Evolutionary conservation across 192 early-diverging fungal genomes (phyloP).

Genomic region (Nowakowskiella sp.): DNA sequence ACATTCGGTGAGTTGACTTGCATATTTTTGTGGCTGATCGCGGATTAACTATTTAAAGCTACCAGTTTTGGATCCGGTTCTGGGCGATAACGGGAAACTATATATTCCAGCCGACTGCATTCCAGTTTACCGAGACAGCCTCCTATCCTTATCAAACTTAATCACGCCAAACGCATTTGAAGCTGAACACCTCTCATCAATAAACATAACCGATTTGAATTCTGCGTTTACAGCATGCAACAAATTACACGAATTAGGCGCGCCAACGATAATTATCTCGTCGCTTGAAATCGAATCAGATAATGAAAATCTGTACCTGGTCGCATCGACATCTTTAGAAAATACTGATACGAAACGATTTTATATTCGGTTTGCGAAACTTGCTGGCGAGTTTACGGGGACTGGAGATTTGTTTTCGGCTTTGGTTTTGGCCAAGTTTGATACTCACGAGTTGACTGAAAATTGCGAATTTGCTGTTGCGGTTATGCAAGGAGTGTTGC

Average conservation of each 20-base stretch:
- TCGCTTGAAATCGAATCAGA: slow-evolving; percentile 33
- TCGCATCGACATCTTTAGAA: slow-evolving; percentile 27
- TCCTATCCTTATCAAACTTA: slow-evolving; percentile 61
- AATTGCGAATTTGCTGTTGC: slow-evolving; percentile 64
- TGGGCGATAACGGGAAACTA: slow-evolving; percentile 78
- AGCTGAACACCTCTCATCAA: slow-evolving; percentile 61
- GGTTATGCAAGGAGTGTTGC: slow-evolving; percentile 63
- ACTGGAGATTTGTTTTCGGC: slow-evolving; percentile 86
- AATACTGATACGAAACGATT: slow-evolving; percentile 30
- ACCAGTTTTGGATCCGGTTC: slow-evolving; percentile 71
- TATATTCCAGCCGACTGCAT: slow-evolving; percentile 78
- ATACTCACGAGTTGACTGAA: slow-evolving; percentile 2
- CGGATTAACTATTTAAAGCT: slow-evolving; percentile 1
- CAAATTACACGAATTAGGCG: slow-evolving; percentile 58
- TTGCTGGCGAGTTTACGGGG: slow-evolving; percentile 77
- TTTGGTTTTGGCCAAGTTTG: slow-evolving; percentile 51
- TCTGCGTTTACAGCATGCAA: slow-evolving; percentile 50
- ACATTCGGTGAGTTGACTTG: slow-evolving; percentile 40
- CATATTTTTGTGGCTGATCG: slow-evolving; percentile 4
- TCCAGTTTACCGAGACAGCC: slow-evolving; percentile 62
- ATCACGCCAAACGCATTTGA: slow-evolving; percentile 92
- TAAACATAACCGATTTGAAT: slow-evolving; percentile 36
- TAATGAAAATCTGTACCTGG: slow-evolving; percentile 25
- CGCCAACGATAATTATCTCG: slow-evolving; percentile 68
- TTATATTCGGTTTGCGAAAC: slow-evolving; percentile 65